A percentile compares a stretch with the other conserved stretches of the same genome.
These are phyloP conservation scores for Alternaria sp. DNA, from an alignment of 2,329 filamentous ascomycete species.

Conservation along the genomic window DNA sequence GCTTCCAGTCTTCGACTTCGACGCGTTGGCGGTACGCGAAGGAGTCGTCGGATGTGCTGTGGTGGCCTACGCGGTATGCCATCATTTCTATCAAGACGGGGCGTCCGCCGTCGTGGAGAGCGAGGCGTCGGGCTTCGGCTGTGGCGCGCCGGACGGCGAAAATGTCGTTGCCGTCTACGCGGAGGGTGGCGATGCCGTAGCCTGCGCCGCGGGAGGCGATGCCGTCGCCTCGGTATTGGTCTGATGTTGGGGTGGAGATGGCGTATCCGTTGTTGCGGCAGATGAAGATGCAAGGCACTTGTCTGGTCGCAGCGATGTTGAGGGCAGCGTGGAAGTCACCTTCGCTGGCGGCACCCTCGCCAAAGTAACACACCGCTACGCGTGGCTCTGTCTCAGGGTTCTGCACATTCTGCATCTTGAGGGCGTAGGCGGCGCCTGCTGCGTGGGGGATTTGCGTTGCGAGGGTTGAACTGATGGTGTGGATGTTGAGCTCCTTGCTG, in stretches of 20 bases:
- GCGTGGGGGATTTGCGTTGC: constrained; percentile 92
- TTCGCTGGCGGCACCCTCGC: constrained; percentile 87
- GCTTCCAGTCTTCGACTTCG: constrained; percentile 94
- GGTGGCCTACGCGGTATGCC: constrained; percentile 97
- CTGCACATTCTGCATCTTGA: constrained; percentile 79
- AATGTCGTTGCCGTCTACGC: constrained; percentile 93
- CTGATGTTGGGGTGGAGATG: constrained; percentile 85
- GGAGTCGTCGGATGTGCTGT: constrained; percentile 95
- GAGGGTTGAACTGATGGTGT: constrained; percentile 84
- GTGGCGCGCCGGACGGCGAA: constrained; percentile 86
- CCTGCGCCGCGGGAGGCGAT: constrained; percentile 86
- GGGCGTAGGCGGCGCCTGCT: constrained; percentile 82
- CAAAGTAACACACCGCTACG: constrained; percentile 84
- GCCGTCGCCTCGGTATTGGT: constrained; percentile 90
- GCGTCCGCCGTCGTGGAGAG: constrained; percentile 78
- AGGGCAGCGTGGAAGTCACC: constrained; percentile 91
- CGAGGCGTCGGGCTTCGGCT: constrained; percentile 75
- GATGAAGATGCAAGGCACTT: constrained; percentile 87
- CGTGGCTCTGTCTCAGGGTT: constrained; percentile 67
- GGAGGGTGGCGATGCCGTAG: constrained; percentile 92
- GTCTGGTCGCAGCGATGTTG: constrained; percentile 87
- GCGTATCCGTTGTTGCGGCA: constrained; percentile 94
- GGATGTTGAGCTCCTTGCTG: constrained; percentile 81
- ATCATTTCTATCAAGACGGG: constrained; percentile 93
- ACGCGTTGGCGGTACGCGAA: constrained; percentile 94